phyloP scores from a whole-genome alignment of 73 alveolate species.

The Tetrahymena malaccensis region DNA sequence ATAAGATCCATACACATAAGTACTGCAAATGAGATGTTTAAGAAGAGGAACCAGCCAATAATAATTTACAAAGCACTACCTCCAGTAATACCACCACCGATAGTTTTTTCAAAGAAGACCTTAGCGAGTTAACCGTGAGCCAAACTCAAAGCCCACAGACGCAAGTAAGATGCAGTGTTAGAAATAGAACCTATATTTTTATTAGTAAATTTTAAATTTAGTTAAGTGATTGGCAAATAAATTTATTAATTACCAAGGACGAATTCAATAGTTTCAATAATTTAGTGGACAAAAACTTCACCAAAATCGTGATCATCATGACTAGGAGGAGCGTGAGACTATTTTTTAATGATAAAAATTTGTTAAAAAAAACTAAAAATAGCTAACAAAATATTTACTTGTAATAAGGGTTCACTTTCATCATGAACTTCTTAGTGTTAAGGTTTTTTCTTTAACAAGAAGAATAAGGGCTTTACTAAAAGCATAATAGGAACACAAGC shows the following conservation, averaged over 20 bases:
- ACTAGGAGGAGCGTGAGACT: constrained; percentile 33
- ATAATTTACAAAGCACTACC: constrained; percentile 58
- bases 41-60: constrained; percentile 78
- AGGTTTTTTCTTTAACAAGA: neutral
- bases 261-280: constrained; percentile 94
- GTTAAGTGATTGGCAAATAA: neutral
- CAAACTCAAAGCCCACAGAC: constrained; percentile 98
- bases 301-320: constrained; percentile 61
- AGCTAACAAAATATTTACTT: constrained; percentile 1
- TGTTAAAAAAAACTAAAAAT: neutral
- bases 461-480: constrained; percentile 79
- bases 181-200: constrained; percentile 67
- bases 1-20: constrained; percentile 96
- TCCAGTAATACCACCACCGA: constrained; percentile 64
- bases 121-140: constrained; percentile 96
- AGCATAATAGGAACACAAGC: constrained; percentile 93
- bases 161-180: constrained; percentile 96
- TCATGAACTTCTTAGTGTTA: constrained; percentile 17
- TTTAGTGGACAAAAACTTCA: constrained; percentile 85
- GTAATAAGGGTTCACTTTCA: constrained; percentile 11
- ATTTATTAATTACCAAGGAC: constrained; percentile 50
- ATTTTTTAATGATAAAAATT: constrained; percentile 24
- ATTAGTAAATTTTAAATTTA: neutral
- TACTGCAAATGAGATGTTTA: constrained; percentile 64
- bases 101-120: constrained; percentile 90